Conservation (phyloP, 2,329 filamentous ascomycete genomes). For the Cordyceps javanica region DNA sequence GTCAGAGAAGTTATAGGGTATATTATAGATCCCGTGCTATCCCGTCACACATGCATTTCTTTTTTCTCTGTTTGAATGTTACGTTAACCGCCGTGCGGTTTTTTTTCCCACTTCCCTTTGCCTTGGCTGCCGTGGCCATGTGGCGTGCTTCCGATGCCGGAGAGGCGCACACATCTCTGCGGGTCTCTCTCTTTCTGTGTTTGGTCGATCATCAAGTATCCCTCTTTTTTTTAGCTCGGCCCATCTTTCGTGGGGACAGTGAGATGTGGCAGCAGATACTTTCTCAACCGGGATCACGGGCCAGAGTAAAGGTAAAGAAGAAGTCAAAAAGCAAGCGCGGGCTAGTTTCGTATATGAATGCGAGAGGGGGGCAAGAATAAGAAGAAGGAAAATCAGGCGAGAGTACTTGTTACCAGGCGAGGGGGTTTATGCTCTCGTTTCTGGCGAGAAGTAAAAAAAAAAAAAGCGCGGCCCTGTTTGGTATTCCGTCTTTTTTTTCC, state of each 20-base stretch:
- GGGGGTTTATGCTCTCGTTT: no score
- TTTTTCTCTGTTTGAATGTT: not conserved
- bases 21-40: conserved; percentile 1
- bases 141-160: conserved; percentile 3
- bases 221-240: no score
- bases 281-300: not conserved
- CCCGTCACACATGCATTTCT: not conserved
- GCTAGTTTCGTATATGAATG: not conserved
- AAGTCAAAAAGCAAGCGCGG: not conserved
- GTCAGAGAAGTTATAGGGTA: not conserved
- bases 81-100: not conserved
- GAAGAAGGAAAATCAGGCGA: no score
- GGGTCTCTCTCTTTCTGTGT: no score
- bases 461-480: not conserved
- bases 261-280: not conserved
- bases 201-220: no score
- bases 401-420: no score
- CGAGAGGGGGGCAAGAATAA: no score
- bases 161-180: not conserved
- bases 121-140: no score
- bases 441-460: not conserved
- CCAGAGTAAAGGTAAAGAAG: not conserved
- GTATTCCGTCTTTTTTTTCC: not conserved
- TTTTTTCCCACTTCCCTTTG: not conserved
- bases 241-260: no score